Evolutionary conservation across 2,329 filamentous ascomycete genomes (phyloP), one percentile per base, ranked within the genome.

Genomic region (Tolypocladium ophioglossoides): DNA sequence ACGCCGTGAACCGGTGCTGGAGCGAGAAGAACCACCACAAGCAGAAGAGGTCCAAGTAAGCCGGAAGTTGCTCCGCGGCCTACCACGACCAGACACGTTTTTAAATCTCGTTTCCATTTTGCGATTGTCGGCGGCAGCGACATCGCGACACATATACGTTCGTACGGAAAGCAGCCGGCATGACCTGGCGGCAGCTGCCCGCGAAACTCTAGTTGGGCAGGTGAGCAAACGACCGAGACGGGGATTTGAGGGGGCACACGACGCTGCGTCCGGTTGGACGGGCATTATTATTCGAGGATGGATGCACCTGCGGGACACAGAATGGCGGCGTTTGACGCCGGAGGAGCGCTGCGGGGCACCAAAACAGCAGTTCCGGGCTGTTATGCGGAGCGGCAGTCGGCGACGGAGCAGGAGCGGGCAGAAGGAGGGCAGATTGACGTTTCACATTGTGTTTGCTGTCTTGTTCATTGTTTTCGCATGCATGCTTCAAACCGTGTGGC

Each of bases 1-100:
- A 70, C 3, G 77, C 77, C 4, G 74, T 80, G 53, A 72, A 80
- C 58, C 59, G 64, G 40, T 79, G 77, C 63, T 81, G 77, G 77
- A 63, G 65, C 40, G 69, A 70, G 20, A 79, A 78, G 63, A 70
- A 62, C 35, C 72, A 69, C 52, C 65, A 66, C 52, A 67, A 66
- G n/a, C n/a, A n/a, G 57, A 64, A 56, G 53, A 63, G 58, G 52
- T 63, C 63, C 51, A 57, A 56, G 51, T 58, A 54, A 61, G 51
- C 61, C 56, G 59, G 22, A n/a, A 34, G 14, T 30, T 20, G 34
- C 34, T 40, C 18, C 44, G 27, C 41, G 40, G 39, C 14, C 22
- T 24, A 20, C 10, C 24, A 27, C 16, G 34, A n/a, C 46, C 46
- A 54, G 49, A 51, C 50, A 52, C 49, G 34, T 51, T 47, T 40